These are phyloP conservation scores for Sechiopsis laciniata DNA, from an alignment of 306 rosid species.

Conservation along the genomic window DNA sequence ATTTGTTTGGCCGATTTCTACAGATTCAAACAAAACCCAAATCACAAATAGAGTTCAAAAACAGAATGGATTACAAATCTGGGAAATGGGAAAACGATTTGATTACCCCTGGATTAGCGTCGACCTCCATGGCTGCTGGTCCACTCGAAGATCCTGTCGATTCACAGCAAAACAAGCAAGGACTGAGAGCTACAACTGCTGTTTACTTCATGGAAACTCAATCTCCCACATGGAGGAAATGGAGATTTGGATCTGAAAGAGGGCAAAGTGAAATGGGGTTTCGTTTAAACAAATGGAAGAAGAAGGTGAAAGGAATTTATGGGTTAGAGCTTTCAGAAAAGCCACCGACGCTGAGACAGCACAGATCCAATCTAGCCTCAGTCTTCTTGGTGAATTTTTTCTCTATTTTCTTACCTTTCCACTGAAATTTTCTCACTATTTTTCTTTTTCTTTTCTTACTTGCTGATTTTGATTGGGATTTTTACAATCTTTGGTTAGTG, in stretches of 20 bases:
- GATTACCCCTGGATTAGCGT: slow-evolving; percentile 20
- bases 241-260: background rate
- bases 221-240: background rate
- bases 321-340: background rate
- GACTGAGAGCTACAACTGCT: background rate
- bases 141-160: background rate
- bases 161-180: background rate
- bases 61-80: background rate
- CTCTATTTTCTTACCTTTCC: background rate
- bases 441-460: background rate
- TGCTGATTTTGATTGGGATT: background rate
- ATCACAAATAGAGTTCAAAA: background rate
- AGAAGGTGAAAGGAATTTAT: slow-evolving; percentile 7
- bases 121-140: slow-evolving; percentile 21
- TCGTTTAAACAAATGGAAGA: slow-evolving; percentile 3
- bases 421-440: too few relatives aligned
- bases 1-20: slow-evolving; percentile 19
- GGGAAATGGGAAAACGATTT: too few relatives aligned
- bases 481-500: background rate
- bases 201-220: background rate
- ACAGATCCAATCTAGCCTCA: slow-evolving; percentile 16
- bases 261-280: slow-evolving; percentile 13
- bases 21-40: background rate
- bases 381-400: background rate
- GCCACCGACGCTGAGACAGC: slow-evolving; percentile 16